phyloP scores from a whole-genome alignment of 2,329 filamentous ascomycete genomes.

The Amylocarpus encephaloides region DNA sequence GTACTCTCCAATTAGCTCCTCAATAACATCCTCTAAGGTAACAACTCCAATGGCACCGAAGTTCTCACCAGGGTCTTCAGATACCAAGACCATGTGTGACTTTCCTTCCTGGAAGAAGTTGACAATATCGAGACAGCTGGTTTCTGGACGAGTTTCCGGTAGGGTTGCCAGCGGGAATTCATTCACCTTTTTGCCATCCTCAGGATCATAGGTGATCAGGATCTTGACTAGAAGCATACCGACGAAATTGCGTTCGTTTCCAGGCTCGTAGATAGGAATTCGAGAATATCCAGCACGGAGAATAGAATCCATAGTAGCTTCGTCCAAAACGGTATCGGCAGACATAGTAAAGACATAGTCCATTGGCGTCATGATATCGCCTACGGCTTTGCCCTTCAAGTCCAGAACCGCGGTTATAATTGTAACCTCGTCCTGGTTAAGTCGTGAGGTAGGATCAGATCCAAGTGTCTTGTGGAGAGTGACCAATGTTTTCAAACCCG shows the following conservation, averaged over 20 bases:
- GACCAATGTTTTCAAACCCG: constrained; percentile 90
- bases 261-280: constrained; percentile 86
- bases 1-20: constrained; percentile 95
- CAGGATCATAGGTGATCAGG: constrained; percentile 95
- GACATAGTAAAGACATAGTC: constrained; percentile 94
- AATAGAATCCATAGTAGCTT: constrained; percentile 90
- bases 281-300: constrained; percentile 90
- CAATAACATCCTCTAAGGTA: constrained; percentile 95
- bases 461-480: constrained; percentile 90
- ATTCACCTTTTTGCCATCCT: constrained; percentile 78
- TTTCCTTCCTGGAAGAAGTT: constrained; percentile 99
- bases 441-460: constrained; percentile 70
- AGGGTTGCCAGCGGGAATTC: constrained; percentile 92
- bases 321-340: constrained; percentile 88
- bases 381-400: constrained; percentile 91
- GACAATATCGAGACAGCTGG: constrained; percentile 95
- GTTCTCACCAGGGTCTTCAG: constrained; percentile 81
- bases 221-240: constrained; percentile 99
- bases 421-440: constrained; percentile 96
- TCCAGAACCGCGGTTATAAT: constrained; percentile 97
- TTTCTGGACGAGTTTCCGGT: constrained; percentile 90
- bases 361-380: constrained; percentile 98
- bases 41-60: constrained; percentile 88
- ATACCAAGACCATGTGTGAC: constrained; percentile 96
- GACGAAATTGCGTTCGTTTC: constrained; percentile 81